A percentile compares a stretch with the other conserved stretches of the same genome.
These are phyloP conservation scores for Puccinia brachypodii DNA, from an alignment of 1,284 basidiomycete genomes.

Conservation along the genomic window DNA sequence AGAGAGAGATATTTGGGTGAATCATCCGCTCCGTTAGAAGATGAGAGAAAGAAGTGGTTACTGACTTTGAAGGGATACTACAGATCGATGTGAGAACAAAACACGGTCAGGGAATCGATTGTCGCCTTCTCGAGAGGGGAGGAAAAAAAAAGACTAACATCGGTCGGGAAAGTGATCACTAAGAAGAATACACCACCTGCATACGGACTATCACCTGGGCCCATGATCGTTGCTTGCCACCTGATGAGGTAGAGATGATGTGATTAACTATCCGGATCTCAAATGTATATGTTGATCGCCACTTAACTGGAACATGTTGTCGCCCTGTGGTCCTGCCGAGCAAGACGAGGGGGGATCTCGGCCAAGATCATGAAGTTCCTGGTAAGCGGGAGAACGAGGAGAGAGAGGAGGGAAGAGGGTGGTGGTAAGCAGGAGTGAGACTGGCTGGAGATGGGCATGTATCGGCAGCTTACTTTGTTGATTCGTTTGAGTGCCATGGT, in stretches of 20 bases:
- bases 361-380: conserved; percentile 97
- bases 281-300: too few relatives aligned
- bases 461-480: conserved; percentile 72
- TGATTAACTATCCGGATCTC: too few relatives aligned
- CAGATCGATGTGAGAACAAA: background rate
- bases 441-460: conserved; percentile 52
- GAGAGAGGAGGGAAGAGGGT: conserved; percentile 11
- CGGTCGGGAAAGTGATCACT: conserved; percentile 82
- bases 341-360: conserved; percentile 96
- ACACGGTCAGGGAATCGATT: background rate
- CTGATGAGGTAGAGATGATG: background rate
- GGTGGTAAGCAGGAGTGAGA: background rate
- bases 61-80: conserved; percentile 78
- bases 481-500: conserved; percentile 97
- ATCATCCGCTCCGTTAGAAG: background rate
- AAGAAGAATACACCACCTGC: conserved; percentile 74
- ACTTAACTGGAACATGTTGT: conserved; percentile 85
- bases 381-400: conserved; percentile 49
- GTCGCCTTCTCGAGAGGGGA: background rate
- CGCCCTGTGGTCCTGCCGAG: conserved; percentile 90
- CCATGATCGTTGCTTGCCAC: conserved; percentile 96
- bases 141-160: conserved; percentile 57
- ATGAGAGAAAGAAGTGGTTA: conserved; percentile 27
- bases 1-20: conserved; percentile 46
- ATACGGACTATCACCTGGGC: conserved; percentile 93